Evolutionary conservation across 2,329 filamentous ascomycete species (phyloP), one percentile per base, ranked within the genome.

Genomic region (Fusarium lyarnte): DNA sequence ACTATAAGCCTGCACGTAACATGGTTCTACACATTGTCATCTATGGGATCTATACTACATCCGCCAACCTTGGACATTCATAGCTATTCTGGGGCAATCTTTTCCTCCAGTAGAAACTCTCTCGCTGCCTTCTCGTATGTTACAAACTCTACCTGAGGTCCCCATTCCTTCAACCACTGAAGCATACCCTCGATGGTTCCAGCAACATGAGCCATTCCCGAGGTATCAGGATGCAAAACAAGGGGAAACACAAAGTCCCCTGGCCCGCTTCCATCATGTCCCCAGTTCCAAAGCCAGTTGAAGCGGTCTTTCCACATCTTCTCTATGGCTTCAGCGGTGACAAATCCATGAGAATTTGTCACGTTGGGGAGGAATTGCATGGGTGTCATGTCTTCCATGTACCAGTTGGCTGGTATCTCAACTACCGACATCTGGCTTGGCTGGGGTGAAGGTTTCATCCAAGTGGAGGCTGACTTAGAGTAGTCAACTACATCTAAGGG

Each of bases 331-430:
- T 58, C 41, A 29, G 54, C 3, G 5, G 31, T 29, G 9, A 67
- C 63, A 8, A 46, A 70, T n/a, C 67, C 67, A 31, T 63, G 58
- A 38, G 63, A 59, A 19, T 63, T 59, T 8, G 58, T 29, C 35
- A 60, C 54, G 29, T 70, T 58, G 49, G 67, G 67, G n/a, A 59
- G 53, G 25, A 63, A 70, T 29, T 67, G 58, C 36, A 70, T 39
- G 13, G 63, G 67, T 27, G 63, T 70, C 54, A 63, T 63, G 31
- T 70, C 67, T 49, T 70, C 67, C 53, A 59, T 70, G 53, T 70
- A 70, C 67, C 67, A 70, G 49, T 60, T 67, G 9, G 47, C 47
- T 6, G 63, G 67, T 45, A 70, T 63, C 43, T 70, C 67, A 11
- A 70, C 39, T 13, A 66, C 45, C 9, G 57, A 49, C 2, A 36